These are phyloP conservation scores for Crucibulum parvulum DNA, from an alignment of 1,284 basidiomycete genomes.

Conservation along the genomic window DNA sequence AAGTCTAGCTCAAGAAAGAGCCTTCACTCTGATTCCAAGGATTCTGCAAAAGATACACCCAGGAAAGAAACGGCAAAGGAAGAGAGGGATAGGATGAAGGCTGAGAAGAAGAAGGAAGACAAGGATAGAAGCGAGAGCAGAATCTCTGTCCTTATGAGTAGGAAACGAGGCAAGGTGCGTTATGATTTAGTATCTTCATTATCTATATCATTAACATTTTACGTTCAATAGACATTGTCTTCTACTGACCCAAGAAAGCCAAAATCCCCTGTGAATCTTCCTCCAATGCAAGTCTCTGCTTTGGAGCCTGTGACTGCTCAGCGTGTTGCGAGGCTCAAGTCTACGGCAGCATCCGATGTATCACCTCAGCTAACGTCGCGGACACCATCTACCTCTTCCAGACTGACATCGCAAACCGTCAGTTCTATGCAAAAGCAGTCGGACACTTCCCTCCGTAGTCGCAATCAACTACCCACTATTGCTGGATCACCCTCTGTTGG, in stretches of 20 bases:
- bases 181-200: slow-evolving; percentile 14
- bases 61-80: slow-evolving; percentile 51
- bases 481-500: slow-evolving; percentile 90
- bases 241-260: slow-evolving; percentile 81
- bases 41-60: slow-evolving; percentile 48
- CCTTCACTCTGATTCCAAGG: slow-evolving; percentile 75
- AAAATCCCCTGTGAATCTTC: slow-evolving; percentile 71
- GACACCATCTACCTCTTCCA: slow-evolving; percentile 59
- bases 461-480: slow-evolving; percentile 85
- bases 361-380: slow-evolving; percentile 19
- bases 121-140: slow-evolving; percentile 86
- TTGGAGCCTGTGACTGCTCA: slow-evolving; percentile 81
- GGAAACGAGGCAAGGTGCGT: slow-evolving; percentile 91
- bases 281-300: slow-evolving; percentile 89
- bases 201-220: slow-evolving; percentile 16
- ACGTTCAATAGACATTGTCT: slow-evolving; percentile 73
- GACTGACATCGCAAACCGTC: slow-evolving; percentile 75
- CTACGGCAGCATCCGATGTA: slow-evolving; percentile 51
- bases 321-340: slow-evolving; percentile 80
- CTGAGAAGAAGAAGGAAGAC: slow-evolving; percentile 75
- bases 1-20: slow-evolving; percentile 87
- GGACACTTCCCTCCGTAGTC: slow-evolving; percentile 76
- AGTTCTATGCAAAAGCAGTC: slow-evolving; percentile 86
- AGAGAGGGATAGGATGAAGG: slow-evolving; percentile 59
- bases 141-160: slow-evolving; percentile 87